phyloP scores from a whole-genome alignment of 768 basidiomycete genomes.

The Calvatia gigantea region DNA sequence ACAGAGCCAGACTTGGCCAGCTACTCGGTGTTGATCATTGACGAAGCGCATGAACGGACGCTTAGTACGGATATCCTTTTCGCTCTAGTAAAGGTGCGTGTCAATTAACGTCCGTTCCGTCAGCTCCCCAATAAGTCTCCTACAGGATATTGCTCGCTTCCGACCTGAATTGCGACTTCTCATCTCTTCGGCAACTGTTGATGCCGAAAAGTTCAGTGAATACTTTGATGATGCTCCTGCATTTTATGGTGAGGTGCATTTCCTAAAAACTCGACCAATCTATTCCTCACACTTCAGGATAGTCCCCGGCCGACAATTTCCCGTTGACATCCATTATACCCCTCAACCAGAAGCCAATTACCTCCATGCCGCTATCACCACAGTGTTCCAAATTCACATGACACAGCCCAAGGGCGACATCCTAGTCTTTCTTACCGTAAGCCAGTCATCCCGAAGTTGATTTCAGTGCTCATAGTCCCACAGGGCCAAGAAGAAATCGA shows the following conservation, averaged over 20 bases:
- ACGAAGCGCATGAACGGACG: conserved; percentile 98
- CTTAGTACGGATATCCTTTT: conserved; percentile 98
- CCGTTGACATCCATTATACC: conserved; percentile 98
- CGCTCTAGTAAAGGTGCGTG: conserved; percentile 93
- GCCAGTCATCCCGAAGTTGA: conserved; percentile 21
- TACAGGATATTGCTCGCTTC: conserved; percentile 94
- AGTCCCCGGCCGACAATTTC: conserved; percentile 97
- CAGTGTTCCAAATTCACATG: conserved; percentile 98
- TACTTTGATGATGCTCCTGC: conserved; percentile 97
- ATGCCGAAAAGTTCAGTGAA: conserved; percentile 96
- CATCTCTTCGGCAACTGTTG: conserved; percentile 96
- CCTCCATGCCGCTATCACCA: conserved; percentile 97
- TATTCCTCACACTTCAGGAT: conserved; percentile 9
- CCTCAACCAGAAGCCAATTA: conserved; percentile 99
- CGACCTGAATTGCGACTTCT: conserved; percentile 89
- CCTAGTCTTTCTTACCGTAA: conserved; percentile 91
- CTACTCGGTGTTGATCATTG: conserved; percentile 94
- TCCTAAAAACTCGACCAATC: not conserved
- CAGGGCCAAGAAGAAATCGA: conserved; percentile 99
- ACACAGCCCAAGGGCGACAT: conserved; percentile 98
- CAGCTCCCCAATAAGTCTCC: conserved; percentile 13
- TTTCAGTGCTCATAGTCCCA: conserved; percentile 13
- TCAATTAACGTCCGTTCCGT: conserved; percentile 1
- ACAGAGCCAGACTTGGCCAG: conserved; percentile 96
- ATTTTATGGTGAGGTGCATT: conserved; percentile 68